These are phyloP conservation scores for Groenewaldozyma tartarivorans DNA, from an alignment of 805 yeast species.

Conservation along the genomic window DNA sequence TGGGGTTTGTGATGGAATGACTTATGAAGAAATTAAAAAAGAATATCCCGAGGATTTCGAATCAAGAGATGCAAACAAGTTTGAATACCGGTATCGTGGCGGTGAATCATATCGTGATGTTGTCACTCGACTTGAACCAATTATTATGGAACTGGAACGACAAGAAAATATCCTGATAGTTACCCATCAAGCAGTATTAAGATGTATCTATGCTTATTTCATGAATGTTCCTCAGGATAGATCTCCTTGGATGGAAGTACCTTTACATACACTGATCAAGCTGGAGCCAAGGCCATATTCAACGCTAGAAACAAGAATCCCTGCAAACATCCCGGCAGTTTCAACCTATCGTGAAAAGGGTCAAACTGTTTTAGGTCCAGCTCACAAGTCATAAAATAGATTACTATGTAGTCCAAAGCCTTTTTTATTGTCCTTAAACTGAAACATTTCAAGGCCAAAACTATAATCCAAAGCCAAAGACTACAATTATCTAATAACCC, in stretches of 20 bases:
- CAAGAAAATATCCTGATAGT: conserved; percentile 93
- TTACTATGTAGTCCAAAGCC: background rate
- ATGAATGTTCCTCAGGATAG: conserved; percentile 98
- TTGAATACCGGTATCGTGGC: conserved; percentile 90
- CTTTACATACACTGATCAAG: conserved; percentile 87
- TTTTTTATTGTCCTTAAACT: too few relatives aligned
- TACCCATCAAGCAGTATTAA: conserved; percentile 93
- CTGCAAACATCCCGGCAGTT: conserved; percentile 96
- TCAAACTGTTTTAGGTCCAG: conserved; percentile 16
- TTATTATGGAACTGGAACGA: conserved; percentile 95
- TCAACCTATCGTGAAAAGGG: conserved; percentile 95
- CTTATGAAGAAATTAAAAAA: conserved; percentile 84
- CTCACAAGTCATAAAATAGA: too few relatives aligned
- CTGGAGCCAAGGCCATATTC: conserved; percentile 93
- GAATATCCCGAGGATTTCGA: conserved; percentile 88
- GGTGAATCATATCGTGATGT: conserved; percentile 97
- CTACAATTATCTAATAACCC: too few relatives aligned
- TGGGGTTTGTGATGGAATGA: conserved; percentile 95
- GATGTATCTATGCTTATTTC: conserved; percentile 95
- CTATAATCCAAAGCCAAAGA: conserved; percentile 3
- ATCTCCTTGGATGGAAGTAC: conserved; percentile 98
- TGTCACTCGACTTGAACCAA: conserved; percentile 89
- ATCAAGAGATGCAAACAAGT: conserved; percentile 92
- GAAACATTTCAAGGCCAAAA: background rate
- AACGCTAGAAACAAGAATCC: conserved; percentile 78